phyloP scores from a whole-genome alignment of 805 yeast genomes.

The Yamadazyma phyllophila region DNA sequence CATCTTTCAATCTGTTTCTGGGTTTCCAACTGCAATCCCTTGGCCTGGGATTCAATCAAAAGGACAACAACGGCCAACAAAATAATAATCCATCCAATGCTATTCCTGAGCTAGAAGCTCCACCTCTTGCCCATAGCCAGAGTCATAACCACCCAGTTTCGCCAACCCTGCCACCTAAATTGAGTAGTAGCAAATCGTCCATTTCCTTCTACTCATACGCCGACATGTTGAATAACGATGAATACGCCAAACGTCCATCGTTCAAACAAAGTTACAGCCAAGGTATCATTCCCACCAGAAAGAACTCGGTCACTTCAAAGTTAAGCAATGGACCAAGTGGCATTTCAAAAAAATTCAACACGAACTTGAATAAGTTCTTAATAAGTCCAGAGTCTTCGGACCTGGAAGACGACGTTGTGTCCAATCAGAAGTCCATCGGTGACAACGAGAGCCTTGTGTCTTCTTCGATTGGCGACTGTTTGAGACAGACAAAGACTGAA shows the following conservation, averaged over 20 bases:
- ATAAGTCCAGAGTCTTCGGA: slow-evolving; percentile 29
- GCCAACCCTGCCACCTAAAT: slow-evolving; percentile 41
- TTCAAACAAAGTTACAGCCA: slow-evolving; percentile 39
- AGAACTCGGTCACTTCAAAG: slow-evolving; percentile 14
- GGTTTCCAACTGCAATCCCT: slow-evolving; percentile 2
- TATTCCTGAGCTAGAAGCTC: slow-evolving; percentile 4
- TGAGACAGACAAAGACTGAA: slow-evolving; percentile 39
- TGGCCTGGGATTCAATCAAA: slow-evolving; percentile 1
- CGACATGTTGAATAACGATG: slow-evolving; percentile 71
- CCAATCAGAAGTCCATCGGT: slow-evolving; percentile 13
- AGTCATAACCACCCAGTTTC: slow-evolving; percentile 15
- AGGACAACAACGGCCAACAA: slow-evolving; percentile 2
- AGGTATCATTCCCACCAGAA: slow-evolving; percentile 29
- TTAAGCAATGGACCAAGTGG: slow-evolving; percentile 1
- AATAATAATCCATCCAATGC: slow-evolving; percentile 5
- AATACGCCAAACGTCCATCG: slow-evolving; percentile 61
- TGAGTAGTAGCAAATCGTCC: slow-evolving; percentile 34
- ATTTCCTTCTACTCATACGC: slow-evolving; percentile 72
- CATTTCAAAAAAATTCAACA: slow-evolving; percentile 9
- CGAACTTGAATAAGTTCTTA: slow-evolving; percentile 19
- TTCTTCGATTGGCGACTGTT: slow-evolving; percentile 39
- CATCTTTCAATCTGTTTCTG: slow-evolving; percentile 4
- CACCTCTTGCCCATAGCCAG: not conserved
- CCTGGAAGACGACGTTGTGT: slow-evolving; percentile 19
- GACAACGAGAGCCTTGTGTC: slow-evolving; percentile 39